phyloP scores from a whole-genome alignment of 352 stramenopile species.

The Phytopythium helicoides region DNA sequence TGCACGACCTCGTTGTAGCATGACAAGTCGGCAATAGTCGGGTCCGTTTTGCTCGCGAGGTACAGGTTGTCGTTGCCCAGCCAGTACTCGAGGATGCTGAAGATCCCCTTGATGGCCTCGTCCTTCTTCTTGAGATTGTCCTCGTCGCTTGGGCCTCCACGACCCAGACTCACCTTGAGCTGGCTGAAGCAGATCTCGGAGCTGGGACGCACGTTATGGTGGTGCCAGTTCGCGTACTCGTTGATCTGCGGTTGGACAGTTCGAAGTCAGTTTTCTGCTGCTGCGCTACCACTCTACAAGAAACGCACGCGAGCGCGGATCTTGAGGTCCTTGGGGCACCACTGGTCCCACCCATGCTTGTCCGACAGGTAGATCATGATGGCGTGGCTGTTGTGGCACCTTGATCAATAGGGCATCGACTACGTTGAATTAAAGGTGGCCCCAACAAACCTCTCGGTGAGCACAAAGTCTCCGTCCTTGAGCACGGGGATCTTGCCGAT shows the following conservation, averaged over 20 bases:
- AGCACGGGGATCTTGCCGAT: too few species aligned
- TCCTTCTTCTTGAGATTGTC: slow-evolving; percentile 48
- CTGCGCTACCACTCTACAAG: too few species aligned
- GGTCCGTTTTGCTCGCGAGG: slow-evolving; percentile 51
- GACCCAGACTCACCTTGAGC: slow-evolving; percentile 54
- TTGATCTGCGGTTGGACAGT: too few species aligned
- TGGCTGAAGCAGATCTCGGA: slow-evolving; percentile 65
- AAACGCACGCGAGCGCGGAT: too few species aligned
- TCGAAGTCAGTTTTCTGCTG: too few species aligned
- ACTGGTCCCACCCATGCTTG: slow-evolving; percentile 62
- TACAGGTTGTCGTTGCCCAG: slow-evolving; percentile 54
- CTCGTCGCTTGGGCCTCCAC: slow-evolving; percentile 42
- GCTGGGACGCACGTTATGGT: slow-evolving; percentile 60
- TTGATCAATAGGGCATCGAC: too few species aligned
- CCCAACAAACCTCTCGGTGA: too few species aligned
- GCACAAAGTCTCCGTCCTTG: too few species aligned
- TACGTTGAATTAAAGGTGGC: too few species aligned
- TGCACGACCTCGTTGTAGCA: slow-evolving; percentile 82
- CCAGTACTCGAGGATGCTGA: slow-evolving; percentile 71
- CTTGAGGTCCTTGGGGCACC: slow-evolving; percentile 58
- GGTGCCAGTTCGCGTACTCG: slow-evolving; percentile 83
- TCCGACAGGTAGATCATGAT: slow-evolving; percentile 75
- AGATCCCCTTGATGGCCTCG: slow-evolving; percentile 49
- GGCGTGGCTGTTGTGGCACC: slow-evolving; percentile 36
- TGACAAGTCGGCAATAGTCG: slow-evolving; percentile 61